These are phyloP conservation scores for Hymenoscyphus infarciens DNA, from an alignment of 2,329 filamentous ascomycete genomes.

Conservation along the genomic window DNA sequence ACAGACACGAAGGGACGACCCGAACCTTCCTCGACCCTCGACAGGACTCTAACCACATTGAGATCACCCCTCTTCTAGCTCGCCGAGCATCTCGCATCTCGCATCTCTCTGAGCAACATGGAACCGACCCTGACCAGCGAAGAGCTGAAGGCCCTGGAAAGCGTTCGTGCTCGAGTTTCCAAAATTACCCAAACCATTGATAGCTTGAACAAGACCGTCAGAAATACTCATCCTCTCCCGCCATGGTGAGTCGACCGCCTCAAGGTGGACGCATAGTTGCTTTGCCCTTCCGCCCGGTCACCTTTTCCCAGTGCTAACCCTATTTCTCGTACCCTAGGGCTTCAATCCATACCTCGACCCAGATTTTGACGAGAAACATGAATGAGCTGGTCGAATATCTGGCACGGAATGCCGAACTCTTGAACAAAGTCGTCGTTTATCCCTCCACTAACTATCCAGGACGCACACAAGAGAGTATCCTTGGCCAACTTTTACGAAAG, in stretches of 20 bases:
- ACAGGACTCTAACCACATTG: neutral
- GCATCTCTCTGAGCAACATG: conserved; percentile 17
- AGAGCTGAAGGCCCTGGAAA: conserved; percentile 66
- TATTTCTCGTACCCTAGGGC: conserved; percentile 44
- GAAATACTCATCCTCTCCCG: conserved; percentile 63
- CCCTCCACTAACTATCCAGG: conserved; percentile 73
- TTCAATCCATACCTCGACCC: conserved; percentile 67
- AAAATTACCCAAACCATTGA: conserved; percentile 67
- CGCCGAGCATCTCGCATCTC: neutral
- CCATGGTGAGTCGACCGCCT: conserved; percentile 49
- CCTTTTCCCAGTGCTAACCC: conserved; percentile 13
- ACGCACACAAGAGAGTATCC: conserved; percentile 61
- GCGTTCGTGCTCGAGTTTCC: conserved; percentile 63
- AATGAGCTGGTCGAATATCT: conserved; percentile 62
- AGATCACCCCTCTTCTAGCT: neutral
- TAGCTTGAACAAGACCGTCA: conserved; percentile 59
- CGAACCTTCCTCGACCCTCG: neutral
- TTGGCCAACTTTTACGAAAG: conserved; percentile 72
- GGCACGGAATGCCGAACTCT: conserved; percentile 61
- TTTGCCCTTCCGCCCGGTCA: neutral
- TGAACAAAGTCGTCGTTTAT: conserved; percentile 68
- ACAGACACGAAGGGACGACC: neutral
- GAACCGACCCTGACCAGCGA: conserved; percentile 38
- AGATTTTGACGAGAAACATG: conserved; percentile 69
- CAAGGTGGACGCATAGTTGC: neutral